Evolutionary conservation across 768 basidiomycete species (phyloP), one percentile per base, ranked within the genome.

Genomic region (Amylocystis lapponica): DNA sequence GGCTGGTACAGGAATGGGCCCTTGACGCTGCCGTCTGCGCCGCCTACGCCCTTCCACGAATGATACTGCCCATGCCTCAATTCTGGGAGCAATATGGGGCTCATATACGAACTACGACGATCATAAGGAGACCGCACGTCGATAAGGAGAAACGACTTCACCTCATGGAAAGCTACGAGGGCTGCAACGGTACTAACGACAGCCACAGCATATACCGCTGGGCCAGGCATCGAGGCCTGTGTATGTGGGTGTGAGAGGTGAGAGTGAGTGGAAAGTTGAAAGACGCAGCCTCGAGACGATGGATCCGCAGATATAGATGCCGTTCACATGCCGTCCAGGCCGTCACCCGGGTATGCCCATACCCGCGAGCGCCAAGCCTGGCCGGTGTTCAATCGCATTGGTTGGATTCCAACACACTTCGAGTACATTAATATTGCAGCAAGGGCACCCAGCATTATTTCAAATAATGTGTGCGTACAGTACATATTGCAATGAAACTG

Each of bases 21-120:
- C 32, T 42, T 62, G 61, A 44, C 57, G 52, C 32, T 53, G 53
- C 17, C 48, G 58, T 35, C 59, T 50, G 39, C 48, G 55, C 25
- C 53, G 60, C 19, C 60, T 61, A 38, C 64, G 60, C 26, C 46
- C 46, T 23, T 56, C 59, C 19, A 64, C 51, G 53, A 59, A 65
- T 20, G 54, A 52, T 52, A 68, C 64, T 2, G 59, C 59, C 62
- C 66, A 66, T 39, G 59, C 64, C 65, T 79, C 81, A 22, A 85
- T 34, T 32, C 65, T 69, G 0, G 81, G 82, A 16, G 79, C 80
- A 45, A 85, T 71, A 46, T 83, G 81, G 9, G 82, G 82, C 48
- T 81, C 81, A 45, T 82, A 84, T 22, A 86, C 74, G 43, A 79
- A 78, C 83, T 86, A 45, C 12, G 19, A 29, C 10, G 13, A 32